Conservation (phyloP, 2,329 filamentous ascomycete species). For the Ophiostoma ulmi region DNA sequence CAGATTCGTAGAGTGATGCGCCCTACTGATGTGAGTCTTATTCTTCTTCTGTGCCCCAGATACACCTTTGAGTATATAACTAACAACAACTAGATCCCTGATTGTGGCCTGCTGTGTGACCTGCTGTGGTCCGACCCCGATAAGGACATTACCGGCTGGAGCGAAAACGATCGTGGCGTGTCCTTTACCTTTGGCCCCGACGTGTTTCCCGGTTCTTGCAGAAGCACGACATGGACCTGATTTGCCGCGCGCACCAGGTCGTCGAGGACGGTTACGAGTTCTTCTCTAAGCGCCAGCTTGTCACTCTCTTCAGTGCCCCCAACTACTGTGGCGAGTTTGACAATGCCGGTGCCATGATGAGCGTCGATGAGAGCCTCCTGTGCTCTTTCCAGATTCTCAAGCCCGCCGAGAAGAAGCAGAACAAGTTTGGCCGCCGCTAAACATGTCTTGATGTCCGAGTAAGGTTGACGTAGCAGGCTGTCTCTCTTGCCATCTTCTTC, state of each 20-base stretch:
- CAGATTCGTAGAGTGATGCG: conserved; percentile 94
- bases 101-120: conserved; percentile 93
- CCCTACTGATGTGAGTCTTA: conserved; percentile 72
- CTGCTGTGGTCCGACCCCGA: conserved; percentile 96
- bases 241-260: conserved; percentile 97
- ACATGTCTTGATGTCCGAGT: neutral
- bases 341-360: conserved; percentile 99
- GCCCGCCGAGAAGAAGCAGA: conserved; percentile 99
- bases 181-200: conserved; percentile 98
- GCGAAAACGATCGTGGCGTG: conserved; percentile 96
- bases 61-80: neutral
- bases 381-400: conserved; percentile 99
- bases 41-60: no score
- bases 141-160: conserved; percentile 99
- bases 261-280: conserved; percentile 99
- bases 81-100: conserved; percentile 47
- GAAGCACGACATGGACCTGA: conserved; percentile 92
- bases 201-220: conserved; percentile 93
- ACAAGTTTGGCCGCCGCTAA: conserved; percentile 97
- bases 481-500: neutral
- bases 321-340: conserved; percentile 99
- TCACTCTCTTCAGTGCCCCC: conserved; percentile 95
- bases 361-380: conserved; percentile 93
- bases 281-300: conserved; percentile 88
- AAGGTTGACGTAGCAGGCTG: neutral